Base-by-base conservation (phyloP, 345 rosid species). In the Kandelia obovata region DNA sequence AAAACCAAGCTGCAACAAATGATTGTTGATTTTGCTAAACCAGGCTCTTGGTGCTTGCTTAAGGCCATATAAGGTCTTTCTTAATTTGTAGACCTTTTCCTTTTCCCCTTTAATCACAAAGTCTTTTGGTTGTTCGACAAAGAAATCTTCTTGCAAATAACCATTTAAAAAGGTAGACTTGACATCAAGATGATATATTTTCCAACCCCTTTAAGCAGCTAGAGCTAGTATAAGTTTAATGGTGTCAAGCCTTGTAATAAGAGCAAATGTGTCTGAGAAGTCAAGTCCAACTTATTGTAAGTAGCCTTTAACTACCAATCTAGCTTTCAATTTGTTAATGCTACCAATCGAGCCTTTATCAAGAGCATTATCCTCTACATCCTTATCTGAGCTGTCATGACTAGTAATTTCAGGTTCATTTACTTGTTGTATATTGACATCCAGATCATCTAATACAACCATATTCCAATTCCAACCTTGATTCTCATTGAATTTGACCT, bases 111-210 rank as follows among this genome's bases (percentile, higher is more conserved):
- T 1, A 20, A 16, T 16, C 16, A 2, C 20, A 31, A 67, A 67
- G 1, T 59, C 6, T 5, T 27, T 1, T 9, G 53, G 26, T 26
- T 61, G 20, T 19, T 28, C 13, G 1, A 73, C 21, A 9, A 25
- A 35, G 0, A 34, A 21, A n/a, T 72, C 43, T 27, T 66, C 23
- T 5, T 19, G 0, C 0, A 73, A 10, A 6, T 1, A 1, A 2
- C 57, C 52, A 49, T 64, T 74, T 0, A n/a, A 0, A 35, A 74
- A 68, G 19, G 28, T 5, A 0, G 26, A 68, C 21, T 69, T 74
- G 0, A 62, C 55, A 7, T 63, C 16, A 1, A 63, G 1, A 0
- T 63, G 16, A 11, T 39, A 13, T 0, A 68, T 9, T 39, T 68
- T 4, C 9, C 64, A 58, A 0, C 46, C 34, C 10, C 25, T 60